Evolutionary conservation across 148 eudicot species (phyloP).

Genomic region (Dysphania ambrosioides): DNA sequence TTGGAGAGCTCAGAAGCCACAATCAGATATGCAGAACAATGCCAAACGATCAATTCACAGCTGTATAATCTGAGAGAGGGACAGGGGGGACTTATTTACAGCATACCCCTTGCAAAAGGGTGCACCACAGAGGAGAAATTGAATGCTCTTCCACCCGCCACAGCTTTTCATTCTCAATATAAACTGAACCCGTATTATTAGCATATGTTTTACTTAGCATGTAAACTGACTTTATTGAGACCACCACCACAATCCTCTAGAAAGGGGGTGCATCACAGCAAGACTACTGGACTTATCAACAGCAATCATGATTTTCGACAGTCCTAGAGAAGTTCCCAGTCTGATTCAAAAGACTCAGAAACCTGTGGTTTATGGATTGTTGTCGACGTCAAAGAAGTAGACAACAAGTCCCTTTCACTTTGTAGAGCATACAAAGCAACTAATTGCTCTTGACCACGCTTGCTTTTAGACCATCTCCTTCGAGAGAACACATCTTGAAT

Average conservation of each 20-base stretch:
- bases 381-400: neutral
- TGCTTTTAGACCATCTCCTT: constrained; percentile 31
- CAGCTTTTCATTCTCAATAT: too few species aligned
- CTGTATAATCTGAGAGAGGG: neutral
- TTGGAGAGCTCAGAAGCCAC: too few species aligned
- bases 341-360: constrained; percentile 27
- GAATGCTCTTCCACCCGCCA: too few species aligned
- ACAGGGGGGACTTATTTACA: too few species aligned
- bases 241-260: constrained; percentile 22
- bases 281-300: neutral
- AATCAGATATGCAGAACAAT: too few species aligned
- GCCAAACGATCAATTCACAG: neutral
- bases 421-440: constrained; percentile 12
- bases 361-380: too few species aligned
- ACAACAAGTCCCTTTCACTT: neutral
- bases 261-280: constrained; percentile 13
- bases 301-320: neutral
- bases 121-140: neutral
- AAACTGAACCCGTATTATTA: too few species aligned
- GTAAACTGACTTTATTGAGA: neutral
- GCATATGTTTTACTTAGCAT: too few species aligned
- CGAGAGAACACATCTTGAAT: constrained; percentile 26
- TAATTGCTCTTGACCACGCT: constrained; percentile 17
- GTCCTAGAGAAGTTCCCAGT: constrained; percentile 38
- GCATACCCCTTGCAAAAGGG: neutral